Base-by-base conservation (phyloP, 2,329 filamentous ascomycete genomes). In the Clarireedia sp. region DNA sequence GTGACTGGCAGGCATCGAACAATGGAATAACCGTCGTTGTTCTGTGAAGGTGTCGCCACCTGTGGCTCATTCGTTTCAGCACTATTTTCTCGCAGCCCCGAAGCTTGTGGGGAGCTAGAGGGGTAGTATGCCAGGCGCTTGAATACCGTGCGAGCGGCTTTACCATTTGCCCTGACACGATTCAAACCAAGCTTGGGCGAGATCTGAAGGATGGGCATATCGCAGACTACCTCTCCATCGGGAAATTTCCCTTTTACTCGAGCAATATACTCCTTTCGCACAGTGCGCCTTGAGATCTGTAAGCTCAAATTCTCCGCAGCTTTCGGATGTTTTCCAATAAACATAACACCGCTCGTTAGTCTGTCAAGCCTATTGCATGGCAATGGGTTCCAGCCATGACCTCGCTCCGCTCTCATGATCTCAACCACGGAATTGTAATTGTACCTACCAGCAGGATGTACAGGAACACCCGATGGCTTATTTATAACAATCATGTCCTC, bases 321-420 rank as follows among this genome's bases (percentile, higher is more conserved):
- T 65, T 83, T 81, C 38, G 85, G 78, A 60, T 89, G 84, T 73
- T 99, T 99, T 26, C 87, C 94, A 64, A 99, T 85, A 70, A 99
- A 99, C 92, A 99, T 97, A 68, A 99, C 88, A 48, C 94, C 94
- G 64, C 90, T 96, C 0, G 94, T 99, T 64, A 99, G 74, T 51
- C 94, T 79, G 69, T 99, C 94, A 26, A 99, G 81, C n/a, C 94
- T 79, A 67, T 99, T 96, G 73, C 92, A 97, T 0, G 94, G 83
- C 59, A 81, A 72, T 1, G 82, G 78, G 51, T 78, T 69, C 68
- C 81, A 85, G 26, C 72, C 70, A 21, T 71, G 70, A 0, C 78
- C 76, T 38, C 82, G 75, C 67, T 96, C 87, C 2, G 88, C 82
- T 63, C 88, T 85, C 81, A 99, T 86, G 62, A 99, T 96, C 75